phyloP scores from a whole-genome alignment of 495 filamentous ascomycete species.

The Sordaria brevicollis region DNA sequence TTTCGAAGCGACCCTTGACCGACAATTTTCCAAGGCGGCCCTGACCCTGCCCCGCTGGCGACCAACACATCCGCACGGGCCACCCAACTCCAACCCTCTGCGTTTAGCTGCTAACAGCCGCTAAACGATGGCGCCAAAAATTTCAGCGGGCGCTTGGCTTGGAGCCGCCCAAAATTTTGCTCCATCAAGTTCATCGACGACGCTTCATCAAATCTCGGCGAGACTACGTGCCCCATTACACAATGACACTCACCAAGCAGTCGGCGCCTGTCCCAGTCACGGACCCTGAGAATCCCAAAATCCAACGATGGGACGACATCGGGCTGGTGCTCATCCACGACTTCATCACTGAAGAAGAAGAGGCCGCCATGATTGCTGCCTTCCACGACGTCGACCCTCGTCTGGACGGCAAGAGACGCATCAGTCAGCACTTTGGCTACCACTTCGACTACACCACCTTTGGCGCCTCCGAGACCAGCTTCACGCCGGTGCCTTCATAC shows the following conservation, averaged over 20 bases:
- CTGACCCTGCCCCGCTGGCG: neutral
- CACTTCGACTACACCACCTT: constrained; percentile 28
- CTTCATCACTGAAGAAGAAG: constrained; percentile 18
- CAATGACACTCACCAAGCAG: neutral
- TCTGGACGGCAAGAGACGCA: constrained; percentile 6
- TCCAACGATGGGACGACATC: constrained; percentile 13
- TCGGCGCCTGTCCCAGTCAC: neutral
- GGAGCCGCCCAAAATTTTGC: neutral
- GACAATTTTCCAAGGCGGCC: neutral
- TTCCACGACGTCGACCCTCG: constrained; percentile 13
- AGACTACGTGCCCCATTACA: neutral
- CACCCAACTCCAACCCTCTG: neutral
- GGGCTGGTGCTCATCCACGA: constrained; percentile 18
- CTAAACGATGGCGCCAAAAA: neutral
- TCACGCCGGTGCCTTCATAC: constrained; percentile 17
- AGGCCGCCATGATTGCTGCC: constrained; percentile 15
- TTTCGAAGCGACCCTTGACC: neutral
- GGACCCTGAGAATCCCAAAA: constrained; percentile 11
- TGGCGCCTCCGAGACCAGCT: constrained; percentile 12
- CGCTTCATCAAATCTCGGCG: neutral
- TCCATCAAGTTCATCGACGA: neutral
- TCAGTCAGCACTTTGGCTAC: constrained; percentile 22
- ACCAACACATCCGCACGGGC: neutral
- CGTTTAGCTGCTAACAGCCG: neutral
- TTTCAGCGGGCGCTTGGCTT: neutral